Percentiles rank a stretch among this genome's conserved stretches.
Conservation (phyloP, 73 alveolate species). For the Paramecium octaurelia region DNA sequence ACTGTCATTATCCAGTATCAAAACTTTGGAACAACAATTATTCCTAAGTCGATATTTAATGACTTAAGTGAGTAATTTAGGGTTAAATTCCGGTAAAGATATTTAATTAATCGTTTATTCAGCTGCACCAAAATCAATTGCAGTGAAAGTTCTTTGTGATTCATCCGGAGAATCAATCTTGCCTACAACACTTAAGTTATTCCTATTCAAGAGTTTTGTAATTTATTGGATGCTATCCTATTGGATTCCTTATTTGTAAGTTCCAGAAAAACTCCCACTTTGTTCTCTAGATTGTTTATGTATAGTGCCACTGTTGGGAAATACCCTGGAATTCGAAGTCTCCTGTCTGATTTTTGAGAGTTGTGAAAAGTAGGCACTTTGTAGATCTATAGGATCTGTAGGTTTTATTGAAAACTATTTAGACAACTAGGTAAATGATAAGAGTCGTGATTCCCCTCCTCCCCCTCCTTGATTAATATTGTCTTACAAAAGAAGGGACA, state of each 20-base stretch:
- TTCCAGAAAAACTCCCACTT: conserved; percentile 29
- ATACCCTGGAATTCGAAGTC: background rate
- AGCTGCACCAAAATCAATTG: background rate
- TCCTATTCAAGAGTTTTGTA: background rate
- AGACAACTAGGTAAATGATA: background rate
- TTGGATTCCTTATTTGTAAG: background rate
- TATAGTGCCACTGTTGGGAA: background rate
- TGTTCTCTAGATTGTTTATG: background rate
- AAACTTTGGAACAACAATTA: conserved; percentile 14
- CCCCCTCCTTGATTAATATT: background rate
- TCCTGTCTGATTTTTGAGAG: background rate
- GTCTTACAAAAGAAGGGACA: background rate
- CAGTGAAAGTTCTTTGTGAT: background rate
- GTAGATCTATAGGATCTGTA: background rate
- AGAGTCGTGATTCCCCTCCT: background rate
- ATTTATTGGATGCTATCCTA: background rate
- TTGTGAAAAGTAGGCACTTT: background rate
- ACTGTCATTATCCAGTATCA: background rate
- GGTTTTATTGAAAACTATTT: background rate
- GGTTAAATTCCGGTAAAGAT: background rate
- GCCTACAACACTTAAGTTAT: background rate
- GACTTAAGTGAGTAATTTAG: background rate
- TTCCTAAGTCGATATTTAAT: background rate
- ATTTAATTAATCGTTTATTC: background rate
- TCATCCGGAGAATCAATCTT: background rate